Evolutionary conservation across 257 asterid species (phyloP).

Genomic region (Gentiana dahurica): DNA sequence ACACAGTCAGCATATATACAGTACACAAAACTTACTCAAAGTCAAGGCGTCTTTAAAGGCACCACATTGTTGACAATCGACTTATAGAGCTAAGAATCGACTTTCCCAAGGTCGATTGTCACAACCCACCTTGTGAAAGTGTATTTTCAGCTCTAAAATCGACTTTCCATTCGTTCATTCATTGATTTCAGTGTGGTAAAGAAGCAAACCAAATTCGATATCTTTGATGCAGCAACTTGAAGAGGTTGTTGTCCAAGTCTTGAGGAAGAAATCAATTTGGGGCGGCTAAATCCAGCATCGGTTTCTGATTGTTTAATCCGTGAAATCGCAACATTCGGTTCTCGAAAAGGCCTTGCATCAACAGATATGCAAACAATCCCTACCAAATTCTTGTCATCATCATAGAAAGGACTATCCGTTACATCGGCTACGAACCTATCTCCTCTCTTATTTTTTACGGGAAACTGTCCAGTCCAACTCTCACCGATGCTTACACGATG

Average conservation of each 20-base stretch:
- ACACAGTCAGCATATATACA: conserved; percentile 19
- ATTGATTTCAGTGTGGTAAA: not conserved
- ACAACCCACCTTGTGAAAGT: too few species aligned
- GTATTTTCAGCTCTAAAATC: too few species aligned
- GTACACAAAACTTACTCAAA: conserved; percentile 5
- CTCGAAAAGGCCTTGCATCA: conserved; percentile 55
- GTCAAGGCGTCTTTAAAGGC: too few species aligned
- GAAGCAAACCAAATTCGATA: conserved; percentile 67
- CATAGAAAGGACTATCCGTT: conserved; percentile 70
- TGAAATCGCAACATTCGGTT: conserved; percentile 24
- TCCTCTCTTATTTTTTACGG: conserved; percentile 58
- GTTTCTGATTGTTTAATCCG: conserved; percentile 21
- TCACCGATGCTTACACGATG: conserved; percentile 49
- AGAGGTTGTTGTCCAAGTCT: conserved; percentile 75
- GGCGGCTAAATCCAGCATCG: conserved; percentile 31
- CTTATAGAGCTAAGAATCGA: too few species aligned
- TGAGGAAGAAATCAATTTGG: conserved; percentile 37
- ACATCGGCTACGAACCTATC: conserved; percentile 41
- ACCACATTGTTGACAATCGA: too few species aligned
- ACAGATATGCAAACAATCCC: conserved; percentile 60
- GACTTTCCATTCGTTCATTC: too few species aligned
- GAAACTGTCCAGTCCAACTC: conserved; percentile 81
- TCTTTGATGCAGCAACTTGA: conserved; percentile 77
- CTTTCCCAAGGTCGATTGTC: too few species aligned
- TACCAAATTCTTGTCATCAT: conserved; percentile 58